Evolutionary conservation across 768 basidiomycete genomes (phyloP), one percentile per base, ranked within the genome.

Genomic region (Amanita jacksonii): DNA sequence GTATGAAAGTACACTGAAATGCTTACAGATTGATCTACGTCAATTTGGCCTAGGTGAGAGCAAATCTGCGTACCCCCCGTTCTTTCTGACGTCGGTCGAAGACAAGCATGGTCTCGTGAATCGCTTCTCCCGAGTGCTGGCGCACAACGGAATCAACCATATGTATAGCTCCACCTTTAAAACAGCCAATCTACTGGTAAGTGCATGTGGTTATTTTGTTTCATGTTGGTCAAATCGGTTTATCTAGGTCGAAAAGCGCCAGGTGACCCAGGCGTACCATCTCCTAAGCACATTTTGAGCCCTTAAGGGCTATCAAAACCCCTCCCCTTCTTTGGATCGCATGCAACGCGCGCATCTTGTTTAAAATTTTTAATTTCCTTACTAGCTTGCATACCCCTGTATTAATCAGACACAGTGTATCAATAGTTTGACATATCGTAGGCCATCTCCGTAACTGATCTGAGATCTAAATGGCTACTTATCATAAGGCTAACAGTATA

Each of bases 121-220:
- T 57, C 75, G 78, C 30, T 85, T 85, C 56, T 85, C 85, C 16
- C 74, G 74, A 6, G 73, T 85, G 16, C 72, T 88, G 9, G 80
- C 82, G 45, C 69, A 75, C 51, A 80, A 81, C 52, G 74, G 76
- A 8, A 80, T 89, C 56, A 84, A 86, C 62, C 83, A 86, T 56
- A 81, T 88, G 75, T 88, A 87, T 56, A 82, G 79, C 46, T 85
- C 83, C 34, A 86, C 85, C n/a, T 81, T 77, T 57, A 84, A 84
- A 62, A 83, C 81, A 5, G 85, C 85, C 45, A 88, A 89, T 60
- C 60, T 89, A 24, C 65, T 87, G 52, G 84, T 87, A 52, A n/a
- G n/a, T n/a, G n/a, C n/a, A n/a, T n/a, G n/a, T n/a, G n/a, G n/a
- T n/a, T n/a, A n/a, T n/a, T n/a, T n/a, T n/a, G n/a, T n/a, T n/a